Conservation (phyloP, 129 eudicot genomes). For the Artemisia argyi region DNA sequence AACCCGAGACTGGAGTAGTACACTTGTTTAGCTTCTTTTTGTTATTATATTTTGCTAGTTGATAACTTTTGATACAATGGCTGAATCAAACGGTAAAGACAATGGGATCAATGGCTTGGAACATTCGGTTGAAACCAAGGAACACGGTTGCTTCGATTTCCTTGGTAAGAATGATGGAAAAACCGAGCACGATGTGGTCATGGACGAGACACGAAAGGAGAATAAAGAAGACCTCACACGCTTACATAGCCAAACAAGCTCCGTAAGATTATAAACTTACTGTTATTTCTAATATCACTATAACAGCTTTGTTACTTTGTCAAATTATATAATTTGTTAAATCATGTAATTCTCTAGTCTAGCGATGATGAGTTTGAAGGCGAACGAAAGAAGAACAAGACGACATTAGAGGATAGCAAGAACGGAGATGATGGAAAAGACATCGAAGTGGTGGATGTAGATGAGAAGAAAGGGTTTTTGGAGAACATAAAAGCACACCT, state of each 20-base stretch:
- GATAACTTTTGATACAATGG: conserved; percentile 2
- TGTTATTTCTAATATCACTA: neutral
- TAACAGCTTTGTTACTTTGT: neutral
- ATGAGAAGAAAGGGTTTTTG: conserved; percentile 51
- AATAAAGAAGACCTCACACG: conserved; percentile 41
- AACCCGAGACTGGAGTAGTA: neutral
- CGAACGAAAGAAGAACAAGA: conserved; percentile 44
- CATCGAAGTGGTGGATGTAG: conserved; percentile 17
- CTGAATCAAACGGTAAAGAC: conserved; percentile 9
- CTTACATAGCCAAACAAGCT: conserved; percentile 42
- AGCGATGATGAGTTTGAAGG: conserved; percentile 52
- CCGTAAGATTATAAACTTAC: conserved; percentile 29
- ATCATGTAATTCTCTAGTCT: conserved; percentile 35
- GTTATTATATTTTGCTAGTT: neutral
- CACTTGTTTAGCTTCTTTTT: neutral
- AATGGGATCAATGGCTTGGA: neutral
- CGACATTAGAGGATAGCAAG: conserved; percentile 18
- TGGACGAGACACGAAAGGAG: conserved; percentile 33
- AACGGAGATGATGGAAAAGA: conserved; percentile 19
- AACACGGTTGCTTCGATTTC: conserved; percentile 35
- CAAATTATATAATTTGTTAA: neutral
- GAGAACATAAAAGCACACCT: conserved; percentile 57
- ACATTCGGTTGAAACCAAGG: conserved; percentile 35
- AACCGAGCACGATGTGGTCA: conserved; percentile 33
- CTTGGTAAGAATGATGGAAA: conserved; percentile 39